Conservation (phyloP, 257 asterid species). For the Voacanga thouarsii region DNA sequence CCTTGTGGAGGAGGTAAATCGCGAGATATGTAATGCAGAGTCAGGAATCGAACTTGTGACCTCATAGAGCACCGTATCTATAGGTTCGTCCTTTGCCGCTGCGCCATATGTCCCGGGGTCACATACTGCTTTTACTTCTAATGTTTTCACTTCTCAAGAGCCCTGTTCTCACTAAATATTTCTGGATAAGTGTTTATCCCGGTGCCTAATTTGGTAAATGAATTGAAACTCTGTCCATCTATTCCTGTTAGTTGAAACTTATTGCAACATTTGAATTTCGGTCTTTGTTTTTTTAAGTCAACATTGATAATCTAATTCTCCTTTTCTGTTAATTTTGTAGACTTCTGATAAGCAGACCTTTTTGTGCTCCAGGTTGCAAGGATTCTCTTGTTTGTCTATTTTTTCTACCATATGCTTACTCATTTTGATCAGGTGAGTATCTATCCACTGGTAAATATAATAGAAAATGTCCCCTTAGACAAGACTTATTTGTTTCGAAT, state of each 20-base stretch:
- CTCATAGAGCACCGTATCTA: too few relatives aligned
- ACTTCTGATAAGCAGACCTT: slow-evolving; percentile 1
- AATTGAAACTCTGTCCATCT: not conserved
- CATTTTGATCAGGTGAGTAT: slow-evolving; percentile 81
- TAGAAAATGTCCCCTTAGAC: not conserved
- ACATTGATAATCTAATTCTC: not conserved
- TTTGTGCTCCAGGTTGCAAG: slow-evolving; percentile 67
- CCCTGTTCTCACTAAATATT: too few relatives aligned
- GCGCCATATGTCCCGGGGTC: too few relatives aligned
- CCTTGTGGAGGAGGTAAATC: too few relatives aligned
- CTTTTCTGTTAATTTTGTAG: slow-evolving; percentile 7
- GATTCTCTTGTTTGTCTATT: slow-evolving; percentile 60
- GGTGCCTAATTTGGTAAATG: not conserved
- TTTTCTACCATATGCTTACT: slow-evolving; percentile 69
- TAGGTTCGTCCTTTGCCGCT: too few relatives aligned
- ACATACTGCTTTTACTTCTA: not conserved
- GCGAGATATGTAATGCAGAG: too few relatives aligned
- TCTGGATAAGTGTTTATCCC: not conserved
- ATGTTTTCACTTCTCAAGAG: not conserved
- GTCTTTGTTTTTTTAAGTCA: not conserved
- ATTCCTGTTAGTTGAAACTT: too few relatives aligned
- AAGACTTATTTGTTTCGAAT: not conserved
- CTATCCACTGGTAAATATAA: slow-evolving; percentile 2
- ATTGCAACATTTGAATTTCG: not conserved
- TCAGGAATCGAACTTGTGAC: too few relatives aligned